Evolutionary conservation across 164 flowering plant species (phyloP), one percentile per base, ranked within the genome.

Genomic region (Tetracentron sinense): DNA sequence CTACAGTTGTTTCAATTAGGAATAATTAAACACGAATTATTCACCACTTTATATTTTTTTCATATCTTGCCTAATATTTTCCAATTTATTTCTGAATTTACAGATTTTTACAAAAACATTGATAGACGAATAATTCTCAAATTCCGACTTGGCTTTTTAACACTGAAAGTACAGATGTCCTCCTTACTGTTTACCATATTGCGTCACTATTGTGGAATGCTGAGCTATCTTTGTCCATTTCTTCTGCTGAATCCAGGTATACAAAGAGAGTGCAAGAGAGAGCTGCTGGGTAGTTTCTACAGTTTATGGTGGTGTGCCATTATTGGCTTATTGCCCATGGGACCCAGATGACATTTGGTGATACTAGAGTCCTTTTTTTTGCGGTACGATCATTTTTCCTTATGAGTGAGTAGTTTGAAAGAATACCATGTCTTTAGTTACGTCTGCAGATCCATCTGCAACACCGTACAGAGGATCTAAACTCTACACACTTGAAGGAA

Each of bases 371-470:
- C 17, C 21, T 23, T 17, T 52, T 53, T 35, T 62, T n/a, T n/a
- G 52, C 19, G 15, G 10, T 51, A 29, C 54, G 17, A 20, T 16
- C 4, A 29, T 44, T 17, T 35, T 42, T 58, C 15, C 22, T 17
- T 23, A n/a, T n/a, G n/a, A n/a, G n/a, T n/a, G n/a, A n/a, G n/a
- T n/a, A n/a, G n/a, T n/a, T n/a, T n/a, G n/a, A n/a, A 35, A 29
- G 42, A 11, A 48, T 28, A 61, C 49, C 62, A 79, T 82, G 85
- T 79, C 86, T 56, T 74, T 86, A 57, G 80, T 82, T 56, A 72
- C 85, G 70, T 62, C 85, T 42, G 67, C 77, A 53, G 90, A 85
- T 63, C 67, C 81, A 56, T 73, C 92, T 49, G 67, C 82, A 22
- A 48, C 79, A 20, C 44, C 85, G 20, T 84, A 79, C 55, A 67